Percentiles rank a stretch among this genome's conserved stretches.
Conservation (phyloP, 192 early-diverging fungal genomes). For the Mortierella antarctica region DNA sequence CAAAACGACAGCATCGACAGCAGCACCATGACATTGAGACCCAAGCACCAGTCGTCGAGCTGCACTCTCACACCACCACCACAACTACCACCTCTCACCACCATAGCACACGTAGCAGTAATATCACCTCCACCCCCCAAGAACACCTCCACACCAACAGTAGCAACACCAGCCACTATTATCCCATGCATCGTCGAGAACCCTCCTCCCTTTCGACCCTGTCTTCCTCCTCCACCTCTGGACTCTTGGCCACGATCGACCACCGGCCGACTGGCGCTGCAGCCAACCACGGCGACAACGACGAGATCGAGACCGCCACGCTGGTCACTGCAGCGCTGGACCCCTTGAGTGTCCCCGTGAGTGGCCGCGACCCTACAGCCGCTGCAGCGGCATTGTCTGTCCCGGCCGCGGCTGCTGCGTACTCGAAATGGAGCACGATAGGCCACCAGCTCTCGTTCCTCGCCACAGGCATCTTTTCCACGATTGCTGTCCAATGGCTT, state of each 20-base stretch:
- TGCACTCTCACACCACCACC: not conserved
- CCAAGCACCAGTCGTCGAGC: not conserved
- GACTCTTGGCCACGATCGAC: not conserved
- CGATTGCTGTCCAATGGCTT: constrained; percentile 65
- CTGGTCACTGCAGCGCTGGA: constrained; percentile 6
- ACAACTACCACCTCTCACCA: not conserved
- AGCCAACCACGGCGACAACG: not conserved
- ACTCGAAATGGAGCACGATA: constrained; percentile 53
- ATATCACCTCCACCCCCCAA: not conserved
- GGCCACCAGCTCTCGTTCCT: constrained; percentile 62
- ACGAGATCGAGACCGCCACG: constrained; percentile 12
- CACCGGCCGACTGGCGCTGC: not conserved
- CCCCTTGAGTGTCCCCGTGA: constrained; percentile 4
- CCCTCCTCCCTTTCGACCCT: not conserved
- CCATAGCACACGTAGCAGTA: constrained; percentile 1
- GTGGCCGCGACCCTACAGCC: not conserved
- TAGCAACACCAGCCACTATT: not conserved
- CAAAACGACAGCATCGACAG: constrained; percentile 22
- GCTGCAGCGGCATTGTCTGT: constrained; percentile 1
- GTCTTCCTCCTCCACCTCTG: not conserved
- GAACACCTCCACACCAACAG: not conserved
- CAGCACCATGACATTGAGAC: not conserved
- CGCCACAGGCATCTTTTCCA: constrained; percentile 61
- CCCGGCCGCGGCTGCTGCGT: not conserved
- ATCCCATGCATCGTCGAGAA: not conserved